A percentile compares a stretch with the other conserved stretches of the same genome.
Evolutionary conservation across 192 early-diverging fungal genomes (phyloP).

Genomic region (Linderina pennispora): DNA sequence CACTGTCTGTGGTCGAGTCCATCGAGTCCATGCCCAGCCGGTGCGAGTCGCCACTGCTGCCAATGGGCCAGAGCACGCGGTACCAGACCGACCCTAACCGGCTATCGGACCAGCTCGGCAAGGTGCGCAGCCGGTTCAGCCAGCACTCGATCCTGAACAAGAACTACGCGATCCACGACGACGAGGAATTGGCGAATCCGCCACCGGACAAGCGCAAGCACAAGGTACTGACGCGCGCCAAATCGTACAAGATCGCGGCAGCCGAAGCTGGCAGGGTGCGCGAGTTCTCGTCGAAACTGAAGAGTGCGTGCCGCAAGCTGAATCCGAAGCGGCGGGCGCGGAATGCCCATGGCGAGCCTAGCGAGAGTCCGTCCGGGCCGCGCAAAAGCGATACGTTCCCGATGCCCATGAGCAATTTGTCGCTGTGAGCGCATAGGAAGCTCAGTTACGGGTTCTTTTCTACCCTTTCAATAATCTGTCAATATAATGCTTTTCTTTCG

Average conservation of each 20-base stretch:
- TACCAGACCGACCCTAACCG: conserved; percentile 25
- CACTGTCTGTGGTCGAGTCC: background rate
- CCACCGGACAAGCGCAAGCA: conserved; percentile 1
- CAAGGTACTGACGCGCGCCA: background rate
- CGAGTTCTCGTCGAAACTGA: conserved; percentile 37
- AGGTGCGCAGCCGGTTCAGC: conserved; percentile 22
- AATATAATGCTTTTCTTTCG: no score
- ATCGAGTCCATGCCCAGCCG: conserved; percentile 26
- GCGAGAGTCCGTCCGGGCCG: no score
- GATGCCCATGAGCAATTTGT: no score
- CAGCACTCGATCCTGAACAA: conserved; percentile 36
- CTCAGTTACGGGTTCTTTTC: no score
- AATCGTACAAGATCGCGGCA: conserved; percentile 10
- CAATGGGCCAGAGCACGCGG: conserved; percentile 37
- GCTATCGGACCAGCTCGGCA: conserved; percentile 32
- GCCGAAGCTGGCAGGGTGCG: conserved; percentile 12
- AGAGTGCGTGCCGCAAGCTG: conserved; percentile 41
- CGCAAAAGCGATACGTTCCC: no score
- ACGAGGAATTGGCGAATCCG: no score
- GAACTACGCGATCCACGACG: conserved; percentile 39
- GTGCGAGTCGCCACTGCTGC: conserved; percentile 44
- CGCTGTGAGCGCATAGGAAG: no score
- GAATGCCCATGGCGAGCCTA: conserved; percentile 3
- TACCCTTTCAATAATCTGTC: no score
- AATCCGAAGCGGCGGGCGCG: conserved; percentile 30